Evolutionary conservation across 78 protist species (phyloP), one percentile per base, ranked within the genome.

Genomic region (Isochrysis galbana): DNA sequence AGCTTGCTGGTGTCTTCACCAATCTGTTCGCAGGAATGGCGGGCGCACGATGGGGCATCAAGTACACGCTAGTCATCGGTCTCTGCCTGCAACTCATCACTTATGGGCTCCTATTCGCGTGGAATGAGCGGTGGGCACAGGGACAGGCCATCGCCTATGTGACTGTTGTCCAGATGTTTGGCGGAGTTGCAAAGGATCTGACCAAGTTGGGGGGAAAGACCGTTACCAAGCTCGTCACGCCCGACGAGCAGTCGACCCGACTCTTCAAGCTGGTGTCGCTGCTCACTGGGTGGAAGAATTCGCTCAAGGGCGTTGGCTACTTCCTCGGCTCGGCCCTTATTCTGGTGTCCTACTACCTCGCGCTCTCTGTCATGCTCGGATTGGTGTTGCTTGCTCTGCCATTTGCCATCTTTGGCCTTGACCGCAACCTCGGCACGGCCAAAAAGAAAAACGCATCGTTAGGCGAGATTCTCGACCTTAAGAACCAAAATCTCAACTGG

Each of bases 111-210:
- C 92, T 90, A 11, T 46, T 90, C 2, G 92, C 87, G 29, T 90
- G 92, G 92, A 61, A 90, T 29, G 82, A 47, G 36, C 44, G 21
- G 23, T 86, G 90, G 90, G 0, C 11, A 25, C 29, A 86, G 44
- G 4, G 19, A 11, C 26, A 51, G 47, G 90, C 67, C 45, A 86
- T 44, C 44, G 44, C 17, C 44, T 72, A 26, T 10, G 82, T 72
- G 23, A 72, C 82, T 17, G 36, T 7, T 34, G 48, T 19, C 48
- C 93, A 90, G 87, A 46, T 74, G 88, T 34, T 84, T 2, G 46
- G 87, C 21, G 95, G 95, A 34, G 55, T 94, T 21, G 93, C 95
- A 34, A 94, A 94, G 82, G 95, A 94, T 44, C 78, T 94, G 77
- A 87, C 90, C 5, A 94, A 94, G 55, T 83, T 94, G 38, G 91